Percentiles rank a stretch among this genome's conserved stretches.
Conservation (phyloP, 1,284 basidiomycete genomes). For the Chondrostereum purpureum region DNA sequence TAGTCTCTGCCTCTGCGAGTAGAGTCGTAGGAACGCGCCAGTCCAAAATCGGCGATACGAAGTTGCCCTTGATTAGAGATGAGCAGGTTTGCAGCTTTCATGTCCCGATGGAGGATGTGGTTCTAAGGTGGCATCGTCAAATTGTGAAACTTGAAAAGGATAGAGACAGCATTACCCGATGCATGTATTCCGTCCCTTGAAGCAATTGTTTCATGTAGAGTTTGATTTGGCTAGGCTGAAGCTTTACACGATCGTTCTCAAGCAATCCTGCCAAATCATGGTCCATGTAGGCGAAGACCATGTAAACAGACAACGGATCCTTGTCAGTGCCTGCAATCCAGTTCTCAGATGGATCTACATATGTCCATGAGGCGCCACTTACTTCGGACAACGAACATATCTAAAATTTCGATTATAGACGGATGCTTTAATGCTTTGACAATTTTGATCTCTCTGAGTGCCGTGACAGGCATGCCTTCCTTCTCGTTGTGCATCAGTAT, state of each 20-base stretch:
- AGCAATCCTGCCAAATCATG: constrained; percentile 95
- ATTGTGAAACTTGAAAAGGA: constrained; percentile 9
- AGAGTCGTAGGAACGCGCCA: constrained; percentile 75
- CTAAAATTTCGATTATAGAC: constrained; percentile 82
- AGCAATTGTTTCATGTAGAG: constrained; percentile 93
- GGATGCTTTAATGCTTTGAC: constrained; percentile 85
- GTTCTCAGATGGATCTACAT: constrained; percentile 1
- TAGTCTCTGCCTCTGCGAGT: constrained; percentile 36
- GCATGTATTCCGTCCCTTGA: constrained; percentile 93
- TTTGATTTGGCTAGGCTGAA: constrained; percentile 84
- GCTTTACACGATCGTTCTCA: constrained; percentile 82
- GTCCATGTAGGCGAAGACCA: constrained; percentile 99
- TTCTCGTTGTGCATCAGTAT: constrained; percentile 96
- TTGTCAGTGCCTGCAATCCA: constrained; percentile 46
- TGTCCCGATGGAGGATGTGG: constrained; percentile 93
- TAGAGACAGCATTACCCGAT: constrained; percentile 51
- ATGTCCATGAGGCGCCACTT: constrained; percentile 21
- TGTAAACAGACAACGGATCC: constrained; percentile 82
- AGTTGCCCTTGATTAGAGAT: constrained; percentile 82
- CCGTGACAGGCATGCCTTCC: constrained; percentile 95
- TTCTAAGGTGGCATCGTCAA: constrained; percentile 48
- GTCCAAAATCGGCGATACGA: constrained; percentile 94
- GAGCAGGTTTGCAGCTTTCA: constrained; percentile 97
- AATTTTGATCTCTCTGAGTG: constrained; percentile 97
- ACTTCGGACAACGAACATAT: constrained; percentile 86